Evolutionary conservation across 805 yeast genomes (phyloP).

Genomic region (Metschnikowia henanensis): DNA sequence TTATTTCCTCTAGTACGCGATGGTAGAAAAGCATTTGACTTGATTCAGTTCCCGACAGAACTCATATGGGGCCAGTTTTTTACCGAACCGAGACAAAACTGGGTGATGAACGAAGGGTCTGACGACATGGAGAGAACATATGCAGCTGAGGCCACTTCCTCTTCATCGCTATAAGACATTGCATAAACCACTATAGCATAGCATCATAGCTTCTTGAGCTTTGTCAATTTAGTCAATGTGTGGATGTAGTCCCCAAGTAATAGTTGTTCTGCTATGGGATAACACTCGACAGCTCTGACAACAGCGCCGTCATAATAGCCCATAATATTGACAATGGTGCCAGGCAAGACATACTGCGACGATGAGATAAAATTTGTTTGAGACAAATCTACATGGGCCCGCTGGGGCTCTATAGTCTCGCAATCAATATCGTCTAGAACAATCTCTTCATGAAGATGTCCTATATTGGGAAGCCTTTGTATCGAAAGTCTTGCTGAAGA

Average conservation of each 20-base stretch:
- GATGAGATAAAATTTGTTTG: neutral
- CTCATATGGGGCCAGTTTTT: conserved; percentile 71
- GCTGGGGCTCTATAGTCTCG: neutral
- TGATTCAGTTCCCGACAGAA: conserved; percentile 64
- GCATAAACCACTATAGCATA: neutral
- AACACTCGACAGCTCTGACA: conserved; percentile 25
- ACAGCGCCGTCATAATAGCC: conserved; percentile 32
- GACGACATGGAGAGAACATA: neutral
- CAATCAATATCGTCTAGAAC: conserved; percentile 12
- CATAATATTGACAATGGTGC: conserved; percentile 28
- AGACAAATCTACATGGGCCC: conserved; percentile 7
- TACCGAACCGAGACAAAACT: conserved; percentile 18
- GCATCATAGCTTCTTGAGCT: conserved; percentile 9
- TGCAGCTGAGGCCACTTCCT: too few species aligned
- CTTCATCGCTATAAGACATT: too few species aligned
- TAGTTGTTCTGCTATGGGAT: conserved; percentile 17
- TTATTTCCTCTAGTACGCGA: conserved; percentile 32
- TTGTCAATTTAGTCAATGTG: conserved; percentile 20
- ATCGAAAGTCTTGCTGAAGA: conserved; percentile 16
- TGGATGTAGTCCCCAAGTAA: conserved; percentile 13
- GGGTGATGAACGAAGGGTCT: neutral
- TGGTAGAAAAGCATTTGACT: conserved; percentile 56
- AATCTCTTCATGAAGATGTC: conserved; percentile 14
- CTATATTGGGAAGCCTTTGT: conserved; percentile 20
- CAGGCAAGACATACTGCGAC: conserved; percentile 12